These are phyloP conservation scores for Hydnum rufescens DNA, from an alignment of 768 basidiomycete genomes.

Conservation along the genomic window DNA sequence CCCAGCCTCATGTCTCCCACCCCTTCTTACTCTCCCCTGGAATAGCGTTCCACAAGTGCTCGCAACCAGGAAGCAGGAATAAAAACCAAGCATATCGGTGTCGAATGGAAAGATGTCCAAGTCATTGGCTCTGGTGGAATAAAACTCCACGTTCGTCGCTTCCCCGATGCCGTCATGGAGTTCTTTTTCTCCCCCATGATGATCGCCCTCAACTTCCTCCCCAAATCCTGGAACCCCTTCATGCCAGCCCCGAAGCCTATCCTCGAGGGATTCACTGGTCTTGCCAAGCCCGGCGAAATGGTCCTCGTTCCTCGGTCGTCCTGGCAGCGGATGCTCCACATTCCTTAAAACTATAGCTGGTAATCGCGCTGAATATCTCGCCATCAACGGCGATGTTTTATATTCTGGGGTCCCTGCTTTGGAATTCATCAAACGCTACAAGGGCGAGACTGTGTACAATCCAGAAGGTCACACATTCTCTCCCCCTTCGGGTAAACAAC, in stretches of 20 bases:
- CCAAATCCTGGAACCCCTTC: neutral
- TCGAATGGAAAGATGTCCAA: conserved; percentile 50
- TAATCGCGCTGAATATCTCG: conserved; percentile 20
- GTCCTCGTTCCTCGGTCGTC: conserved; percentile 31
- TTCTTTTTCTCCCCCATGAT: conserved; percentile 36
- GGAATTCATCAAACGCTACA: conserved; percentile 23
- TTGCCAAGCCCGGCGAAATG: conserved; percentile 53
- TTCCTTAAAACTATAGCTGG: conserved; percentile 32
- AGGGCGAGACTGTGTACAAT: conserved; percentile 18
- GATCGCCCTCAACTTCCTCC: conserved; percentile 27
- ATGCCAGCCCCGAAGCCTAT: conserved; percentile 22
- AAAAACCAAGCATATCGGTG: conserved; percentile 55
- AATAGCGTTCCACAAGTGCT: conserved; percentile 28
- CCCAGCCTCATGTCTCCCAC: neutral
- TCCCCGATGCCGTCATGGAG: conserved; percentile 28
- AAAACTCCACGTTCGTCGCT: neutral
- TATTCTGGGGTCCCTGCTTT: conserved; percentile 28
- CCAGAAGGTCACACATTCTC: conserved; percentile 33
- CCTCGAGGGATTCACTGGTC: conserved; percentile 31
- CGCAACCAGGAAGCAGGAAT: conserved; percentile 45
- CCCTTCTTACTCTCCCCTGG: neutral
- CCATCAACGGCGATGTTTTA: conserved; percentile 23
- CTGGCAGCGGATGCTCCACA: conserved; percentile 26
- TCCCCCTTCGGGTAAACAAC: too few relatives aligned
- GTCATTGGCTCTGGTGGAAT: conserved; percentile 35